A percentile compares a stretch with the other conserved stretches of the same genome.
Conservation (phyloP, 2,329 filamentous ascomycete species). For the Septoria petroselini region DNA sequence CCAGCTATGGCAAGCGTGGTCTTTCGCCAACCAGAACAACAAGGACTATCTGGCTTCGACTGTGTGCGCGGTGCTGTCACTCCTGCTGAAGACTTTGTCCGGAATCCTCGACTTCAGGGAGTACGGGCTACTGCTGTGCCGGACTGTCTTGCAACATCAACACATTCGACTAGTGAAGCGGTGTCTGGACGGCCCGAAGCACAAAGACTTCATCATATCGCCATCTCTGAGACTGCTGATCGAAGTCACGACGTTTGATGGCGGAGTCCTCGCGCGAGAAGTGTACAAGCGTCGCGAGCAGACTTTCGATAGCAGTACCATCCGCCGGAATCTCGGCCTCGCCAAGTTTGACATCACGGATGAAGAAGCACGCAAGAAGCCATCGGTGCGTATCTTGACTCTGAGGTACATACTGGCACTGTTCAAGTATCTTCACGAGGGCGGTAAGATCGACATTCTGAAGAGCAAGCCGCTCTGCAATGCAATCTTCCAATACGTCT, state of each 20-base stretch:
- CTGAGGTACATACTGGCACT: slow-evolving; percentile 76
- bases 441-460: slow-evolving; percentile 77
- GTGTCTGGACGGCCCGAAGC: slow-evolving; percentile 73
- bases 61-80: slow-evolving; percentile 73
- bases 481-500: slow-evolving; percentile 71
- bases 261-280: slow-evolving; percentile 71
- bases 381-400: slow-evolving; percentile 79
- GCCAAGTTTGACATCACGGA: slow-evolving; percentile 50
- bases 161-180: slow-evolving; percentile 78
- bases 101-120: slow-evolving; percentile 69
- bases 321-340: slow-evolving; percentile 79
- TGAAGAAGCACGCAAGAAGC: slow-evolving; percentile 62
- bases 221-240: slow-evolving; percentile 81
- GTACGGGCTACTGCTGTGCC: slow-evolving; percentile 73
- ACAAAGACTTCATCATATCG: slow-evolving; percentile 83
- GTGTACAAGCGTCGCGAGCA: slow-evolving; percentile 71
- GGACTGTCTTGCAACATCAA: slow-evolving; percentile 73
- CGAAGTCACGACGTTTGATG: slow-evolving; percentile 82
- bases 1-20: slow-evolving; percentile 86
- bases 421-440: slow-evolving; percentile 71
- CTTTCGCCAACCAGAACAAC: slow-evolving; percentile 72
- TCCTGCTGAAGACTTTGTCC: slow-evolving; percentile 76
- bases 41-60: slow-evolving; percentile 79
- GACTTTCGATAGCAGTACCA: slow-evolving; percentile 66
- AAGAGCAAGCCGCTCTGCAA: slow-evolving; percentile 68